Conservation (phyloP, 805 yeast species). For the Candida ascalaphidarum region DNA sequence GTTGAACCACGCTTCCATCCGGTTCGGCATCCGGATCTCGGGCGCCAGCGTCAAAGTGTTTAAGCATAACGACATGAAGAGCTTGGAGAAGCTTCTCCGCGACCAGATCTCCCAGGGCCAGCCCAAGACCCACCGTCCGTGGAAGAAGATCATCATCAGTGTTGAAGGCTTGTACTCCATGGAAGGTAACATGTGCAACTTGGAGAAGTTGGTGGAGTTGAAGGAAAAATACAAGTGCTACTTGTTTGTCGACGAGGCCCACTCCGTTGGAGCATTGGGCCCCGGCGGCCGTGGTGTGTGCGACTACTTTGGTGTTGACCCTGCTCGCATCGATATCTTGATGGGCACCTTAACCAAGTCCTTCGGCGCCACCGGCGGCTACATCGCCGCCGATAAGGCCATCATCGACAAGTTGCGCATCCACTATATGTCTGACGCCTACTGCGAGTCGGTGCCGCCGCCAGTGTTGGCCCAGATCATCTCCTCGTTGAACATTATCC, state of each 20-base stretch:
- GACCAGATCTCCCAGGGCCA: constrained; percentile 90
- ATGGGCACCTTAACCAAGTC: constrained; percentile 99
- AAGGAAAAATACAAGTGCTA: constrained; percentile 82
- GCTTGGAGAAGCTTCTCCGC: constrained; percentile 66
- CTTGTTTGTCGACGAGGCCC: constrained; percentile 94
- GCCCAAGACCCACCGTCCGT: constrained; percentile 91
- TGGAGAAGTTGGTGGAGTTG: constrained; percentile 66
- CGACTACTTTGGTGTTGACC: constrained; percentile 80
- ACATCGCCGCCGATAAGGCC: constrained; percentile 67
- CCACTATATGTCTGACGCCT: constrained; percentile 61
- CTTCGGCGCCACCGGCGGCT: constrained; percentile 99
- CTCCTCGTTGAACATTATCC: constrained; percentile 68
- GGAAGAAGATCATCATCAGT: constrained; percentile 79
- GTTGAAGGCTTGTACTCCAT: constrained; percentile 90
- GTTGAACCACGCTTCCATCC: constrained; percentile 89
- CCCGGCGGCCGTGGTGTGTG: constrained; percentile 91
- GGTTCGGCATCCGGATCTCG: constrained; percentile 88
- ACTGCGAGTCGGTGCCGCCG: constrained; percentile 85
- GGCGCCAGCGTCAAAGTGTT: constrained; percentile 91
- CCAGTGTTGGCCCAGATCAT: constrained; percentile 85
- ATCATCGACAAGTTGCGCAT: constrained; percentile 70
- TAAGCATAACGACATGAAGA: constrained; percentile 84
- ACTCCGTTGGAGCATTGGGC: constrained; percentile 98
- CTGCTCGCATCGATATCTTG: constrained; percentile 69
- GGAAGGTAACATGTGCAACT: constrained; percentile 86